Conservation (phyloP, 2,329 filamentous ascomycete species). For the Huntiella savannae region DNA sequence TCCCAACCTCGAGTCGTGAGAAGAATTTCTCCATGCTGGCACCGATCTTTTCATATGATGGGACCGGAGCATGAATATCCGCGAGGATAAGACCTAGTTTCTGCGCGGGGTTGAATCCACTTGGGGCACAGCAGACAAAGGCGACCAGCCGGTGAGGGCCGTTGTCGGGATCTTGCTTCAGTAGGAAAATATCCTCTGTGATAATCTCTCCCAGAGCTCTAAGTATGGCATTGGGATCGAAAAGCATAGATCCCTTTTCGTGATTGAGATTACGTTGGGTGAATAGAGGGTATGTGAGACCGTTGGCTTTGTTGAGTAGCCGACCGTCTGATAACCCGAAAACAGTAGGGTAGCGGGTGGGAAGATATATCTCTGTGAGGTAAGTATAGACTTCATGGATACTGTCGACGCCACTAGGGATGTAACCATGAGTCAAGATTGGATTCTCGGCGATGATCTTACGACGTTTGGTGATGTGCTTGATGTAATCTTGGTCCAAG, state of each 20-base stretch:
- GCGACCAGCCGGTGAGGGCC: constrained; percentile 24
- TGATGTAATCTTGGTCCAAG: constrained; percentile 31
- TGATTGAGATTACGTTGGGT: constrained; percentile 9
- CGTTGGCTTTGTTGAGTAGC: constrained; percentile 25
- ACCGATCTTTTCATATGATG: constrained; percentile 34
- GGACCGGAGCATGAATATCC: constrained; percentile 34
- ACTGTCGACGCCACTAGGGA: constrained; percentile 21
- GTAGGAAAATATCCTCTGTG: constrained; percentile 35
- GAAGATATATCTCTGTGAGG: constrained; percentile 28
- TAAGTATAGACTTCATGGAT: constrained; percentile 31
- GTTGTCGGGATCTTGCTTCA: constrained; percentile 19
- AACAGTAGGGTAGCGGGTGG: constrained; percentile 27
- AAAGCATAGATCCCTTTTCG: constrained; percentile 6
- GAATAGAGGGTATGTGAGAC: constrained; percentile 15
- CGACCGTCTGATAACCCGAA: constrained; percentile 17
- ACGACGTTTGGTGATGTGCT: constrained; percentile 23
- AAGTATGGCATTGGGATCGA: constrained; percentile 19
- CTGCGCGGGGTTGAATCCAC: constrained; percentile 30
- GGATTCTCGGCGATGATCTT: constrained; percentile 22
- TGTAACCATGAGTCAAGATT: constrained; percentile 23
- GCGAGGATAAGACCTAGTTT: constrained; percentile 30
- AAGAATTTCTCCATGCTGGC: constrained; percentile 37
- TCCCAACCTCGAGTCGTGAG: constrained; percentile 26
- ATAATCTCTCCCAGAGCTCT: constrained; percentile 28
- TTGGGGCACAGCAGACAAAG: constrained; percentile 32